Evolutionary conservation across 805 yeast species (phyloP), one percentile per base, ranked within the genome.

Genomic region (Citeromyces nyonsensis): DNA sequence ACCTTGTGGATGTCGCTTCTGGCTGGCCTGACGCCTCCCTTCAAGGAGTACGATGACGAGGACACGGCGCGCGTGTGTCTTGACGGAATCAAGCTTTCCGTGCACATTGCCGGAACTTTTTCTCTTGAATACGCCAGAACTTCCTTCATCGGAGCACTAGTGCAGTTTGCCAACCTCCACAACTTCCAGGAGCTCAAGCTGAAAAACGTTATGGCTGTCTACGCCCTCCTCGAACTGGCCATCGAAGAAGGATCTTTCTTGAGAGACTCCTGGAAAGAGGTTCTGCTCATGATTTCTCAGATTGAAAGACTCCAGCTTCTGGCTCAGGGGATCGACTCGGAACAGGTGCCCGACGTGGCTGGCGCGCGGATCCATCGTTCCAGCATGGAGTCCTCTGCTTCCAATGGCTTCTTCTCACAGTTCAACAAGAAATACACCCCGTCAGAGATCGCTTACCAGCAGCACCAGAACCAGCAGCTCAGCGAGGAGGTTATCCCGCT

Each of bases 1-100:
- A 83, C 83, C 11, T 59, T 81, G 29, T 91, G 99, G 99, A 86
- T 93, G 95, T 84, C 96, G 0, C 70, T 91, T 31, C 63, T 91
- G 41, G 97, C 97, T 5, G 96, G 94, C 1, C 62, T 91, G 32
- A 85, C 96, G 0, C 88, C 93, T 3, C 94, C 95, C 5, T 85
- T 86, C 59, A 84, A 79, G 48, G 95, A 84, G 35, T 75, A 78
- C 39, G 85, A 81, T 42, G 91, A 82, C 42, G 66, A 63, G 13
- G 84, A 76, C 34, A 66, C 79, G 8, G 68, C 81, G 4, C 67
- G 61, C 32, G 54, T 66, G 6, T 77, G 95, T 42, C 56, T 91
- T 34, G 95, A 83, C 40, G 98, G 98, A 14, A 69, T 91, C 41
- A 76, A 76, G 44, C 57, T 84, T 25, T 75, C 95, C 1, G 74